Evolutionary conservation across 2,329 filamentous ascomycete genomes (phyloP), one percentile per base, ranked within the genome.

Genomic region (Drechslerella coelobrocha): DNA sequence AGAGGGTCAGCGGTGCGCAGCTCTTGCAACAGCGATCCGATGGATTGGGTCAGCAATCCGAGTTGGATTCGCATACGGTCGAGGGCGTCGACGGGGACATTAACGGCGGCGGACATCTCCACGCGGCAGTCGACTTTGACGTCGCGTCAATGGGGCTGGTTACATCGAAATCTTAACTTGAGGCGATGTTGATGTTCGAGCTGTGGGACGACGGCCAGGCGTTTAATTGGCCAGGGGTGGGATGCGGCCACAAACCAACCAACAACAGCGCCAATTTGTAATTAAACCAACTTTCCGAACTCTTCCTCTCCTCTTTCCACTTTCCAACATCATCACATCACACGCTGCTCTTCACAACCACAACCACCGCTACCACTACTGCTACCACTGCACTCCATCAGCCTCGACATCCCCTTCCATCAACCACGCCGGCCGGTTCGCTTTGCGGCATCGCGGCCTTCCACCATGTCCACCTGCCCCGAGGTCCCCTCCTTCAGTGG

Each of bases 1-100:
- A 84, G 79, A 52, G 80, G 79, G 56, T 83, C 81, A 61, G 79
- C 79, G 59, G 79, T 79, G 61, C 79, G 79, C 61, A 84, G 76
- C 72, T 80, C 81, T 71, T 78, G 76, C 66, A 81, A 79, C 26
- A 84, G 78, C 0, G 82, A 82, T 55, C 76, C 78, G 12, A 84
- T 69, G 21, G 65, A 69, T 34, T 69, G 65, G 37, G 65, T 62
- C 3, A 69, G 47, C 45, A 69, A 52, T 10, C 65, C 65, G 17
- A 69, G 52, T 45, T 69, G 65, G 10, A 50, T 43, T n/a, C 65
- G 65, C n/a, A 69, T 37, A 47, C 65, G 65, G 39, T 69, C 65
- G 26, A 69, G 59, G 10, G 57, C 57, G 2, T 69, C 65, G 57
- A 62, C 51, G n/a, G 65, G 59, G 37, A 62, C 52, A n/a, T 37